phyloP scores from a whole-genome alignment of 1,139 yeast species.

The Taphrina pruni region DNA sequence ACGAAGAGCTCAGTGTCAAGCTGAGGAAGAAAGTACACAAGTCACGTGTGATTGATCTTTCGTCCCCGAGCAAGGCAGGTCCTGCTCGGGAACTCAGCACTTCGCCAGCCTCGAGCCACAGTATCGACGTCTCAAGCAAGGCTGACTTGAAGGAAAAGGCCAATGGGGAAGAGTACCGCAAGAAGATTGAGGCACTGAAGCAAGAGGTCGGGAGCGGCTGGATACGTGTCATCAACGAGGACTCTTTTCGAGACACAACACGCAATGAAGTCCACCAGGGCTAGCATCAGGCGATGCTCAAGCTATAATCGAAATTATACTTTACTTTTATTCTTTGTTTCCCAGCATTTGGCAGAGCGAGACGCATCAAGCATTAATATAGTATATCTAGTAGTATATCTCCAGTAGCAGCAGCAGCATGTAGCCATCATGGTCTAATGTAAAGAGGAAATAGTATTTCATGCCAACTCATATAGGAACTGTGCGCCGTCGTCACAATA shows the following conservation, averaged over 20 bases:
- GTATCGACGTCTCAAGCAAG: background rate
- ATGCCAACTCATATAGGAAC: background rate
- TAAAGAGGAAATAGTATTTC: background rate
- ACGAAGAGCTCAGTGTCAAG: conserved; percentile 22
- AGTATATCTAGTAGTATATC: background rate
- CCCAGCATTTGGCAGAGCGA: background rate
- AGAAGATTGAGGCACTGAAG: conserved; percentile 45
- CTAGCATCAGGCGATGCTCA: background rate
- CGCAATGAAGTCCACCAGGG: conserved; percentile 5
- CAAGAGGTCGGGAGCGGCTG: conserved; percentile 47
- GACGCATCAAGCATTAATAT: background rate
- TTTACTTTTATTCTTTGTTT: background rate
- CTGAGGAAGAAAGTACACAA: conserved; percentile 40
- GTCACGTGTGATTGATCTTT: conserved; percentile 45
- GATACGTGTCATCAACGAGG: conserved; percentile 46
- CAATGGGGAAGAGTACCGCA: conserved; percentile 45
- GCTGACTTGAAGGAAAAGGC: background rate
- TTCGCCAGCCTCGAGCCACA: conserved; percentile 3
- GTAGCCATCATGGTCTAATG: background rate
- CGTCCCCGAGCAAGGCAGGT: conserved; percentile 17
- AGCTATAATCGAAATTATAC: background rate
- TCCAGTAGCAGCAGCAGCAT: background rate
- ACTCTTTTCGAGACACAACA: conserved; percentile 19
- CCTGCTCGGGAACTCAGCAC: conserved; percentile 4
- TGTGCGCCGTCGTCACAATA: background rate